These are phyloP conservation scores for Lentinula edodes DNA, from an alignment of 768 basidiomycete genomes.

Conservation along the genomic window DNA sequence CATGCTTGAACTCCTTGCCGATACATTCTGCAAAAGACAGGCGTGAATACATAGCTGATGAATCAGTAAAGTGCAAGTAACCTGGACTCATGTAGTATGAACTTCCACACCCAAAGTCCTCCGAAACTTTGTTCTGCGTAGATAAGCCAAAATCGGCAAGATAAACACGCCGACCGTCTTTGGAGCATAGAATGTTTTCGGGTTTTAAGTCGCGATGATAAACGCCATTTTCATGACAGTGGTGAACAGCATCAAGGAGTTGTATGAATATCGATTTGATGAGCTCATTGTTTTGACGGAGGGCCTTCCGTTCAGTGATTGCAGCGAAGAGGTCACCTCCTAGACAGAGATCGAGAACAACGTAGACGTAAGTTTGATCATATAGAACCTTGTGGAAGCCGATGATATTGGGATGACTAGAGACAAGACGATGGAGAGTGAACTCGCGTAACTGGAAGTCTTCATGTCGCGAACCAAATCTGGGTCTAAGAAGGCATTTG, in stretches of 20 bases:
- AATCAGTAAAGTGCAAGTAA: slow-evolving; percentile 22
- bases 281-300: slow-evolving; percentile 54
- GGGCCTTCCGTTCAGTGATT: slow-evolving; percentile 45
- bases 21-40: slow-evolving; percentile 45
- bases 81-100: slow-evolving; percentile 69
- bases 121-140: slow-evolving; percentile 37
- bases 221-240: slow-evolving; percentile 66
- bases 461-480: slow-evolving; percentile 47
- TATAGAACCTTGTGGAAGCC: slow-evolving; percentile 60
- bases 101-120: slow-evolving; percentile 55
- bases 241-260: slow-evolving; percentile 71
- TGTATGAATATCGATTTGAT: slow-evolving; percentile 71
- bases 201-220: slow-evolving; percentile 89
- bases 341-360: slow-evolving; percentile 53
- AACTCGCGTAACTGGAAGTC: slow-evolving; percentile 69
- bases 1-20: slow-evolving; percentile 33
- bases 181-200: slow-evolving; percentile 66
- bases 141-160: slow-evolving; percentile 80
- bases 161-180: slow-evolving; percentile 45
- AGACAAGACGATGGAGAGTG: slow-evolving; percentile 44
- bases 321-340: slow-evolving; percentile 69
- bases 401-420: slow-evolving; percentile 59
- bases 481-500: slow-evolving; percentile 67
- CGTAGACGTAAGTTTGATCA: slow-evolving; percentile 58
- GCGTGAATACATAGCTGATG: slow-evolving; percentile 7